Evolutionary conservation across 495 filamentous ascomycete genomes (phyloP).

Genomic region (Collariella sp.): DNA sequence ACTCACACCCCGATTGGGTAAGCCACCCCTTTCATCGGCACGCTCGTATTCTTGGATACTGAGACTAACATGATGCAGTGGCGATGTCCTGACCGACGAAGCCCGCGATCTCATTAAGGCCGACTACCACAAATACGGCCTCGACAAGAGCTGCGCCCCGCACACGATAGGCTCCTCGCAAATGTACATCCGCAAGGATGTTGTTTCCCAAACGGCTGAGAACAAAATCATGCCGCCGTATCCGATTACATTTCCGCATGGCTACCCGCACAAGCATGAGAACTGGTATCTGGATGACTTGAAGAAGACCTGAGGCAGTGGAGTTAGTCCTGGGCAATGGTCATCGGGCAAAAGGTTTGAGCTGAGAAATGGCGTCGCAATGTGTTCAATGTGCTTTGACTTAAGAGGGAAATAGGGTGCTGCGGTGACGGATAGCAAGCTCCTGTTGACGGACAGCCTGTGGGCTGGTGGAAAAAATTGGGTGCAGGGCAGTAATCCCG

Average conservation of each 20-base stretch:
- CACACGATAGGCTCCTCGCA: conserved; percentile 7
- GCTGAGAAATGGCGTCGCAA: too few species aligned
- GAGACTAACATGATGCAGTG: neutral
- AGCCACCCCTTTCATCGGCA: too few species aligned
- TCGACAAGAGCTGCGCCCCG: neutral
- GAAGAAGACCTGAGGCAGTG: neutral
- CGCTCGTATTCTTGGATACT: neutral
- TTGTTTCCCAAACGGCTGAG: neutral
- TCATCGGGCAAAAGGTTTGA: too few species aligned
- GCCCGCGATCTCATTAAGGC: neutral
- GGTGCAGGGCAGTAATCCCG: too few species aligned
- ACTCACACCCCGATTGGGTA: too few species aligned
- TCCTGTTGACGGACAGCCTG: too few species aligned
- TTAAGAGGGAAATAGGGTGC: too few species aligned
- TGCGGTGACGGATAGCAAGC: too few species aligned
- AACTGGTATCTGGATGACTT: conserved; percentile 3
- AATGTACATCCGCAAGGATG: conserved; percentile 9
- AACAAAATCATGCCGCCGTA: conserved; percentile 5
- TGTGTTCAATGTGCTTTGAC: too few species aligned
- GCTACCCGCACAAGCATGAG: neutral
- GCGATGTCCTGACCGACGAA: neutral
- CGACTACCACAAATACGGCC: conserved; percentile 3
- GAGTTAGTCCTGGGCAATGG: too few species aligned
- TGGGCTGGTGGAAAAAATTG: too few species aligned
- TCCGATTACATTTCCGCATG: conserved; percentile 2